Conservation (phyloP, 1,284 basidiomycete species). For the Cystobasidium pallidum region DNA sequence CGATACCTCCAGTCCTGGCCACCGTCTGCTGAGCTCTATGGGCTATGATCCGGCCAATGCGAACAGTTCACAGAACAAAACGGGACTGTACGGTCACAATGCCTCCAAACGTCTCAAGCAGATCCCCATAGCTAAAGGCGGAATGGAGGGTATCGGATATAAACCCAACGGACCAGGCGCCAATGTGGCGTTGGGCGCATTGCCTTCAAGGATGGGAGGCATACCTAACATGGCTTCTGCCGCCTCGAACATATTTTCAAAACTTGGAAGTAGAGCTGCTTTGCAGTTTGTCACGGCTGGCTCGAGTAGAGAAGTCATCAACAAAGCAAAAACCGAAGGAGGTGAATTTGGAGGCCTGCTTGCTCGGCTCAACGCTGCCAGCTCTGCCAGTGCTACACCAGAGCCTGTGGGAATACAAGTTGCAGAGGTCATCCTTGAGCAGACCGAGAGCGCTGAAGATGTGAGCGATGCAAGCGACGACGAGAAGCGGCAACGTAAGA, state of each 20-base stretch:
- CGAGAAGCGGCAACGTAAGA: conserved; percentile 28
- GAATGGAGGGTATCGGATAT: conserved; percentile 43
- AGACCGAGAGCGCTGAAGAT: neutral
- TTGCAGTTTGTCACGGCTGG: conserved; percentile 45
- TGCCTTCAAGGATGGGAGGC: conserved; percentile 15
- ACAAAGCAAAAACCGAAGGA: conserved; percentile 43
- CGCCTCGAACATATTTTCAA: conserved; percentile 38
- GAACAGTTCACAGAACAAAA: conserved; percentile 21
- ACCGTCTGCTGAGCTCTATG: conserved; percentile 52
- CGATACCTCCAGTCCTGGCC: conserved; percentile 50
- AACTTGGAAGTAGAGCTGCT: conserved; percentile 43
- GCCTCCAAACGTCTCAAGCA: conserved; percentile 30
- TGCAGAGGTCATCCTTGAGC: conserved; percentile 3
- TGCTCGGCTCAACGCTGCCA: conserved; percentile 37
- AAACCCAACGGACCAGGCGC: conserved; percentile 37
- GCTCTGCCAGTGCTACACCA: conserved; percentile 36
- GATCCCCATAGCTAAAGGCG: conserved; percentile 37
- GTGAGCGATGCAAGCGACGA: neutral
- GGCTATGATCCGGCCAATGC: conserved; percentile 50
- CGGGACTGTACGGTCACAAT: conserved; percentile 29
- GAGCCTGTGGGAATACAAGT: conserved; percentile 33
- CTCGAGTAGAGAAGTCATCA: conserved; percentile 38
- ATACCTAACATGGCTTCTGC: conserved; percentile 33
- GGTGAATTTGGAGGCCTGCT: conserved; percentile 44
- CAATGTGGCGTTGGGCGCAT: conserved; percentile 22